Evolutionary conservation across 352 stramenopile genomes (phyloP).

Genomic region (Phytopythium mirpurense): DNA sequence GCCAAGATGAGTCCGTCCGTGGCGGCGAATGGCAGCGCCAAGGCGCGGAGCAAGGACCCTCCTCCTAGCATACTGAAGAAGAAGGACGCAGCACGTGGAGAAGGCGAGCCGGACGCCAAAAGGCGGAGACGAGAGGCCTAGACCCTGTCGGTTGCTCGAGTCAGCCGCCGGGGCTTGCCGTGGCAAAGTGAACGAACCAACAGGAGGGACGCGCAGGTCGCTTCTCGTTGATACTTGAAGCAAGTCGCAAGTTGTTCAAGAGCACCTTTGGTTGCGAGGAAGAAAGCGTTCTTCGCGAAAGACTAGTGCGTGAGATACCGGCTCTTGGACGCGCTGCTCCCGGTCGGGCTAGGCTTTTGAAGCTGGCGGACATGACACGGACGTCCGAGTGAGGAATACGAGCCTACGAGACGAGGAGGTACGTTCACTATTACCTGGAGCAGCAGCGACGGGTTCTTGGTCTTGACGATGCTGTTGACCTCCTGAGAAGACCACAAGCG

Average conservation of each 20-base stretch:
- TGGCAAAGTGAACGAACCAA: no score
- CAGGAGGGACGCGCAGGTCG: no score
- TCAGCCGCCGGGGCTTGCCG: slow-evolving; percentile 7
- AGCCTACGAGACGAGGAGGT: no score
- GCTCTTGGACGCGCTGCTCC: slow-evolving; percentile 31
- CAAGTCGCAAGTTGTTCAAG: no score
- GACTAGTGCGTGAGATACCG: slow-evolving; percentile 63
- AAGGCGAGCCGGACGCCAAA: slow-evolving; percentile 4
- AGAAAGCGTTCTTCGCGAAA: no score
- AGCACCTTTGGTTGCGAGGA: no score
- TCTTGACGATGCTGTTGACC: slow-evolving; percentile 93
- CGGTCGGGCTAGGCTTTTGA: slow-evolving; percentile 45
- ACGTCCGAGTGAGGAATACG: no score
- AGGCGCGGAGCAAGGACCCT: neutral
- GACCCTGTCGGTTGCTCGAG: slow-evolving; percentile 2
- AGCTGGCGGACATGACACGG: slow-evolving; percentile 44
- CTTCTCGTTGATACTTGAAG: slow-evolving; percentile 1
- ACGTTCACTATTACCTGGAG: slow-evolving; percentile 88
- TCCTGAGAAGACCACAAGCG: slow-evolving; percentile 34
- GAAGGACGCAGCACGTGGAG: neutral
- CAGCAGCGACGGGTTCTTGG: slow-evolving; percentile 92
- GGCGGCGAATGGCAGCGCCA: slow-evolving; percentile 11
- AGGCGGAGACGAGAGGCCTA: slow-evolving; percentile 4
- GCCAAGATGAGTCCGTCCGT: slow-evolving; percentile 10
- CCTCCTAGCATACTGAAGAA: neutral